Base-by-base conservation (phyloP, 257 asterid species). In the Leonotis leonurus region DNA sequence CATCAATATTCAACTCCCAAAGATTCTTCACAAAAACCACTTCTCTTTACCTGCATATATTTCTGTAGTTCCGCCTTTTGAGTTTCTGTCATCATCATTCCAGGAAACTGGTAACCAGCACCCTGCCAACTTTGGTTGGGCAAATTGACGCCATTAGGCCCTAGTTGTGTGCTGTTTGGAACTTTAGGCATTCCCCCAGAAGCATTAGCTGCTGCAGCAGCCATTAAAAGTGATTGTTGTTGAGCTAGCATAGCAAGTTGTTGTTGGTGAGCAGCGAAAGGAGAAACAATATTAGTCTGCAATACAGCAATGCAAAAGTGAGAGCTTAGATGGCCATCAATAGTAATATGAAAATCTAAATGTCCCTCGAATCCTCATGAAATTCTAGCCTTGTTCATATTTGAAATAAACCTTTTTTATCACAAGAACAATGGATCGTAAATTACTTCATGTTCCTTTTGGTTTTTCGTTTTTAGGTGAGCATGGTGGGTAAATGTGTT, bases 171-270 rank as follows among this genome's bases (percentile, higher is more conserved):
- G 77, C 77, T 81, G 46, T 75, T 80, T 50, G 80, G 82, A 55
- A 54, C 72, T 73, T 80, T 80, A 56, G 68, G 71, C 61, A 70
- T 66, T 43, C 85, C 90, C 46, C 84, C 81, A 53, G 84, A 66
- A 29, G 83, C 83, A 76, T 64, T 68, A 69, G 92, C 94, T 33
- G 91, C 92, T 46, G 96, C 83, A 45, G 96, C 83, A 50, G 90
- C 93, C 86, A 84, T 69, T 70, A 89, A 72, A 71, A 84, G 77
- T 8, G 95, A 75, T 70, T 89, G 93, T 50, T 89, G 96, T 59
- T 89, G 96, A 18, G 95, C 94, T 73, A 89, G 76, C 89, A 89
- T 82, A 20, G 90, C 95, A 52, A 89, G 79, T 77, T 89, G 96
- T 67, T 89, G 96, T 48, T 89, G 95, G 75, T 89, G 95, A 69